Conservation (phyloP, 257 asterid genomes). For the Ilex aquifolium region DNA sequence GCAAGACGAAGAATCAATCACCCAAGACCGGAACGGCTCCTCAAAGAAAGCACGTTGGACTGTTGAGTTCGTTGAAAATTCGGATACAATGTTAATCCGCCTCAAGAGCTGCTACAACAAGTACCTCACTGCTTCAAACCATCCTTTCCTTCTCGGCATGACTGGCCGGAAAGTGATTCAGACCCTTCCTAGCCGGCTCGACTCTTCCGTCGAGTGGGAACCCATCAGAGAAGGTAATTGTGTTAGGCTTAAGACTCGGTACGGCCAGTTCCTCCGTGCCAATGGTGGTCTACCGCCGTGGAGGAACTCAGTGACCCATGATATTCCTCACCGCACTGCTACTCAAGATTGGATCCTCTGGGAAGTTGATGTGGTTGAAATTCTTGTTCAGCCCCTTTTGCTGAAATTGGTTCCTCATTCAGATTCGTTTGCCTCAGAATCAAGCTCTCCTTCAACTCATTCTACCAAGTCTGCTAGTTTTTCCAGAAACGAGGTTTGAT, state of each 20-base stretch:
- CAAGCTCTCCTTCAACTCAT: slow-evolving; percentile 47
- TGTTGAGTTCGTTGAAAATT: slow-evolving; percentile 43
- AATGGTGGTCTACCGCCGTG: slow-evolving; percentile 94
- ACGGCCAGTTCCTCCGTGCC: slow-evolving; percentile 79
- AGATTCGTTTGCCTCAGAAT: slow-evolving; percentile 50
- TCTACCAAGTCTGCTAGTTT: slow-evolving; percentile 57
- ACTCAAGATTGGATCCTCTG: slow-evolving; percentile 84
- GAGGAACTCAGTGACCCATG: slow-evolving; percentile 95
- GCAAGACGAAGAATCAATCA: slow-evolving; percentile 65
- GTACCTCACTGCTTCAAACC: slow-evolving; percentile 67
- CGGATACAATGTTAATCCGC: slow-evolving; percentile 35
- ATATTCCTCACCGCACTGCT: slow-evolving; percentile 75
- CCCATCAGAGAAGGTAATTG: slow-evolving; percentile 63
- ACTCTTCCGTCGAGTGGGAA: slow-evolving; percentile 94
- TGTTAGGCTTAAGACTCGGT: slow-evolving; percentile 81
- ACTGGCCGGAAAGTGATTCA: slow-evolving; percentile 81
- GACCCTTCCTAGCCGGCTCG: slow-evolving; percentile 59
- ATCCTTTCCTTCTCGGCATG: slow-evolving; percentile 64
- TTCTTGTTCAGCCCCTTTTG: slow-evolving; percentile 33
- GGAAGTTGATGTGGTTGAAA: slow-evolving; percentile 79
- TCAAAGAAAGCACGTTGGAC: slow-evolving; percentile 50
- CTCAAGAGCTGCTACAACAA: slow-evolving; percentile 58
- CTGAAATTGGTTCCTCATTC: slow-evolving; percentile 24
- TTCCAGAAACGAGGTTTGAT: slow-evolving; percentile 65
- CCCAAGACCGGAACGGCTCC: slow-evolving; percentile 51